Evolutionary conservation across 148 eudicot species (phyloP), one percentile per base, ranked within the genome.

Genomic region (Dianthus caryophyllus): DNA sequence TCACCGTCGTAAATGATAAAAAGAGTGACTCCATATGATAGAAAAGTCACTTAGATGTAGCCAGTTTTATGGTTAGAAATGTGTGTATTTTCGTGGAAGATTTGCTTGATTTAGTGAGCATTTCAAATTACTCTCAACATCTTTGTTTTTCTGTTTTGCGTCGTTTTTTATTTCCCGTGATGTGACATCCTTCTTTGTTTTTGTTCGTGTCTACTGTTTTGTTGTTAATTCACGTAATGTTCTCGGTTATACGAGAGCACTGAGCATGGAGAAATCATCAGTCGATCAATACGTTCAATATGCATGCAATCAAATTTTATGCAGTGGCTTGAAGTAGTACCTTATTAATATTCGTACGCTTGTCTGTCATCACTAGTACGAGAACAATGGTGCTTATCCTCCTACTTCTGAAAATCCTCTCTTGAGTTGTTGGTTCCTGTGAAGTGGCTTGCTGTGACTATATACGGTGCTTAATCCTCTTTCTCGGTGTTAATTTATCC

Each of bases 351-450:
- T 67, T 56, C n/a, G 16, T 75, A 84, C 0, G 88, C 85, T 61
- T 85, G 83, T 71, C 88, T 81, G 33, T 88, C 92, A 77, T 86
- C 86, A 16, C 86, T 80, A 1, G 75, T 75, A 71, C 84, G 88
- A 57, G 86, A 85, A 63, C 77, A 87, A 12, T 79, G 76, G 50
- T 82, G 84, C 74, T 84, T 78, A 66, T 87, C 87, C n/a, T n/a
- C n/a, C n/a, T n/a, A n/a, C n/a, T n/a, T n/a, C n/a, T n/a, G n/a
- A n/a, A n/a, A n/a, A n/a, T n/a, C n/a, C n/a, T n/a, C n/a, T n/a
- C n/a, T n/a, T n/a, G n/a, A n/a, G 43, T n/a, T 24, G 60, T 11
- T 15, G 64, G 31, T 53, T 61, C 51, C 29, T 73, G 63, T 29
- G 84, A 65, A 24, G 49, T 51, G 49, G 65, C 31, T 70, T 77